Conservation (phyloP, 1,284 basidiomycete genomes). For the Exobasidium cylindrosporum region DNA sequence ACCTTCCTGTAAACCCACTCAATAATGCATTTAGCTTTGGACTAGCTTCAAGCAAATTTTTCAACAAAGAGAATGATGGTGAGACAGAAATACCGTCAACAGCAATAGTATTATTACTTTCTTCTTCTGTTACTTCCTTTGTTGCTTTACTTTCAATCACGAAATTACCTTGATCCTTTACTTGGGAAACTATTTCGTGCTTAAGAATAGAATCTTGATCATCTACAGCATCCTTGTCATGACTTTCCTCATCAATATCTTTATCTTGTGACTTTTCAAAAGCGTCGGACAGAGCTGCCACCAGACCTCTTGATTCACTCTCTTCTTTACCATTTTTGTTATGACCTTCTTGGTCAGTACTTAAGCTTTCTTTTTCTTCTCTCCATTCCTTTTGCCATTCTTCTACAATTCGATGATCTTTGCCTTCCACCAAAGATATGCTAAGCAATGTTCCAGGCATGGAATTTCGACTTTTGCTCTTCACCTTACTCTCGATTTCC, state of each 20-base stretch:
- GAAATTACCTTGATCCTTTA: no score
- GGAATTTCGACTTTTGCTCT: background rate
- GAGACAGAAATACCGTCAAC: no score
- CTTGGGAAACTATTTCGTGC: no score
- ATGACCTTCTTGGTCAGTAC: background rate
- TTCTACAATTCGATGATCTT: background rate
- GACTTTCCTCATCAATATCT: background rate
- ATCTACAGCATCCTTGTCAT: no score
- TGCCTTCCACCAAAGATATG: background rate
- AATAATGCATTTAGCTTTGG: no score
- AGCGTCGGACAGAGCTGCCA: background rate
- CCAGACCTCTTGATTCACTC: background rate
- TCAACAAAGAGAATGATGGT: no score
- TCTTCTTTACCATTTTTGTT: background rate
- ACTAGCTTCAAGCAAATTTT: no score
- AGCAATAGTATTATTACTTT: no score
- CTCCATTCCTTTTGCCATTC: constrained; percentile 6
- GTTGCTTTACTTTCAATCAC: no score
- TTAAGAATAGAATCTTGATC: no score
- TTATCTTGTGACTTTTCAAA: background rate
- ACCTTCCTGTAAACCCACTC: no score
- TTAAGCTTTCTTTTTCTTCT: constrained; percentile 1
- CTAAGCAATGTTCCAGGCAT: constrained; percentile 6
- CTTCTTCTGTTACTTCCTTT: no score
- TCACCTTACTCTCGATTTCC: background rate